These are phyloP conservation scores for Aspergillus baeticus DNA, from an alignment of 495 filamentous ascomycete species.

Conservation along the genomic window DNA sequence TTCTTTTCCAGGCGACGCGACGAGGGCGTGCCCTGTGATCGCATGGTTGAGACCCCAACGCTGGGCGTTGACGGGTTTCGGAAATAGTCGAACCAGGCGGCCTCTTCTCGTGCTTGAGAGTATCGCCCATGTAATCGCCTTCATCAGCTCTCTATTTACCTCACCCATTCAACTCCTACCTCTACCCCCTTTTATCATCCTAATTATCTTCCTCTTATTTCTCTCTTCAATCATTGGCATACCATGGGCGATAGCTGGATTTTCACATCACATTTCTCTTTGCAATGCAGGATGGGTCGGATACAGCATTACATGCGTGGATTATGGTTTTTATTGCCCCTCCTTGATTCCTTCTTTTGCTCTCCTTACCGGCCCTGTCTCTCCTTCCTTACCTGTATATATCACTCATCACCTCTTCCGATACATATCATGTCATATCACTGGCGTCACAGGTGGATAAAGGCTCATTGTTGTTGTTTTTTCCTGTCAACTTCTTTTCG, in stretches of 20 bases:
- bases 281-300: background rate
- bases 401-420: background rate
- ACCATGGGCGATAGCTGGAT: background rate
- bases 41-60: constrained; percentile 80
- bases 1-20: constrained; percentile 85
- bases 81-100: constrained; percentile 32
- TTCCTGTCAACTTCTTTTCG: background rate
- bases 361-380: background rate
- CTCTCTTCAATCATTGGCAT: constrained; percentile 7
- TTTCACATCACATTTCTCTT: constrained; percentile 2
- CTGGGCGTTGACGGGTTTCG: constrained; percentile 85
- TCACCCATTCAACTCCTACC: background rate
- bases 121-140: background rate
- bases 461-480: constrained; percentile 10
- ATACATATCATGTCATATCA: constrained; percentile 15
- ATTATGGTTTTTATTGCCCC: background rate
- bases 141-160: background rate
- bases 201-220: background rate
- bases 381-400: constrained; percentile 21
- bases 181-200: background rate
- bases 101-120: background rate
- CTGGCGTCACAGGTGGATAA: constrained; percentile 11
- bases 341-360: constrained; percentile 1
- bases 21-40: constrained; percentile 77
- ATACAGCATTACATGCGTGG: background rate